Percentiles rank a stretch among this genome's conserved stretches.
phyloP scores from a whole-genome alignment of 2,329 filamentous ascomycete genomes.

The Neopestalotiopsis sp. region DNA sequence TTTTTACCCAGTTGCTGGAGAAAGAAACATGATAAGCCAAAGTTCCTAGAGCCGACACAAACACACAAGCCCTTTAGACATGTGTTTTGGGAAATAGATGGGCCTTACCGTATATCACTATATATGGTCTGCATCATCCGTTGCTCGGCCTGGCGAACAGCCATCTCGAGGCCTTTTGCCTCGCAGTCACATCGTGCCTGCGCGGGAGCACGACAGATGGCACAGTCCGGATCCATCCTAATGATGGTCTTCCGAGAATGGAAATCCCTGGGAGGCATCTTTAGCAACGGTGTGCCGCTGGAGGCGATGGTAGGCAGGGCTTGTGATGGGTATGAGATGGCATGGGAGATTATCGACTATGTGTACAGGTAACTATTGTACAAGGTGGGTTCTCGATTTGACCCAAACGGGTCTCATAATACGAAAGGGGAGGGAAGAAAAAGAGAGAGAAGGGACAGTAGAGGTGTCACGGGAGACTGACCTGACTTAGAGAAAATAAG shows the following conservation, averaged over 20 bases:
- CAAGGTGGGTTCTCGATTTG: constrained; percentile 37
- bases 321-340: constrained; percentile 28
- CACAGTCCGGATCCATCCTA: constrained; percentile 73
- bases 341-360: constrained; percentile 27
- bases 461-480: constrained; percentile 30
- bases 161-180: constrained; percentile 66
- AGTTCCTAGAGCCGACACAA: constrained; percentile 4
- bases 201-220: constrained; percentile 67
- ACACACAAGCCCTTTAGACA: background rate
- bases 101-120: constrained; percentile 64
- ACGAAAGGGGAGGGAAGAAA: constrained; percentile 21
- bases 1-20: constrained; percentile 65
- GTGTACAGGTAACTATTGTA: constrained; percentile 33
- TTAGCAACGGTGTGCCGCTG: constrained; percentile 43
- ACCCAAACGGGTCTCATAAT: constrained; percentile 43
- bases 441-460: constrained; percentile 24
- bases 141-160: constrained; percentile 66
- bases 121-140: constrained; percentile 68
- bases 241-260: constrained; percentile 54
- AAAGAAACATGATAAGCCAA: constrained; percentile 23
- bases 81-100: constrained; percentile 11
- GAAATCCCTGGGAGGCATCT: constrained; percentile 57
- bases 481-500: constrained; percentile 37
- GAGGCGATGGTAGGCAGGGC: constrained; percentile 32
- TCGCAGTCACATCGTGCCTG: constrained; percentile 67